Evolutionary conservation across 768 basidiomycete species (phyloP).

Genomic region (Gymnopilus dilepis): DNA sequence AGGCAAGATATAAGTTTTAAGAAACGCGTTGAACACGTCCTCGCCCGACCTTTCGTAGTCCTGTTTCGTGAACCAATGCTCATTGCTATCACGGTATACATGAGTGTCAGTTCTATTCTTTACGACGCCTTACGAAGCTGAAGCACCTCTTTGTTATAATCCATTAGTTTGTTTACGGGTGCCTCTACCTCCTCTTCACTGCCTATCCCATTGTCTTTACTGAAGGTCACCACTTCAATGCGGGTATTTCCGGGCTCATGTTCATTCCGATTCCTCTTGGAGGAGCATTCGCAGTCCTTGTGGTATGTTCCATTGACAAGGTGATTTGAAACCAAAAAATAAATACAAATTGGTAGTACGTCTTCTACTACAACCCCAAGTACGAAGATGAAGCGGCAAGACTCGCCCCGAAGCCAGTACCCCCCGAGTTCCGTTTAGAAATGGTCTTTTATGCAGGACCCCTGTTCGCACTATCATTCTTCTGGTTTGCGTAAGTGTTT

Average conservation of each 20-base stretch:
- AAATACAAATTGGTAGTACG: no score
- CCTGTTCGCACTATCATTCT: conserved; percentile 57
- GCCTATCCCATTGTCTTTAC: conserved; percentile 67
- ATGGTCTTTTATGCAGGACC: conserved; percentile 57
- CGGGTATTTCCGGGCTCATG: conserved; percentile 61
- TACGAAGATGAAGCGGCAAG: conserved; percentile 50
- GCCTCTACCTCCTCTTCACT: conserved; percentile 64
- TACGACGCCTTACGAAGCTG: background rate
- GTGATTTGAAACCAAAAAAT: no score
- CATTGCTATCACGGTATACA: conserved; percentile 64
- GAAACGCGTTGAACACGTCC: conserved; percentile 48
- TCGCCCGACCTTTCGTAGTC: conserved; percentile 66
- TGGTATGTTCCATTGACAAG: conserved; percentile 37
- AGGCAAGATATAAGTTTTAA: conserved; percentile 39
- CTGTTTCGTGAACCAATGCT: conserved; percentile 71
- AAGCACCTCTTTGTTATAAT: background rate
- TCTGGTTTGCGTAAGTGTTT: conserved; percentile 62
- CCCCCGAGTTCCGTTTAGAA: conserved; percentile 63
- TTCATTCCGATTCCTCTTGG: conserved; percentile 68
- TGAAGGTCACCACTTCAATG: conserved; percentile 54
- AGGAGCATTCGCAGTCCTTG: conserved; percentile 44
- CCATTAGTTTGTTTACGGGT: conserved; percentile 63
- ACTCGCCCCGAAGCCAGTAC: conserved; percentile 55
- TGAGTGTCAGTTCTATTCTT: conserved; percentile 48
- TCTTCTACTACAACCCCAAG: conserved; percentile 51